These are phyloP conservation scores for Penstemon davidsonii DNA, from an alignment of 257 asterid genomes.

Conservation along the genomic window DNA sequence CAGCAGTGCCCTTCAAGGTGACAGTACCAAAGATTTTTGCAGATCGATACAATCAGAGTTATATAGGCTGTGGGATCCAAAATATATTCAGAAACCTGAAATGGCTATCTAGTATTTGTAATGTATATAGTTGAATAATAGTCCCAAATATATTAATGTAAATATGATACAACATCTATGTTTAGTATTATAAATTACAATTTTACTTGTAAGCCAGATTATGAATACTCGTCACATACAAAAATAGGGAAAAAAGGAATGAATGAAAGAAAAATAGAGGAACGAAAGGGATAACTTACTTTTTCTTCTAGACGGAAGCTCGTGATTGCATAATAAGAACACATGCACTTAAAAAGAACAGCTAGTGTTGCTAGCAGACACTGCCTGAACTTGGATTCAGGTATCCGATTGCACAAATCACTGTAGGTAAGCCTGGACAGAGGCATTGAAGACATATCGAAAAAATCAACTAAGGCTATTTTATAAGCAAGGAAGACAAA, in stretches of 20 bases:
- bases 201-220: constrained; percentile 2
- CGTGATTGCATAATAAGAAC: constrained; percentile 80
- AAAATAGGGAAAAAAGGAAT: not conserved
- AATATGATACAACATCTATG: constrained; percentile 7
- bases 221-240: constrained; percentile 8
- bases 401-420: constrained; percentile 84
- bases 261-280: constrained; percentile 4
- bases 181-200: constrained; percentile 1
- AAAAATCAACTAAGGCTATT: constrained; percentile 32
- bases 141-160: constrained; percentile 2
- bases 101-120: not conserved
- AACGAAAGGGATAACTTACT: constrained; percentile 42
- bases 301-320: constrained; percentile 73
- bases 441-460: constrained; percentile 32
- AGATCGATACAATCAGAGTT: not conserved
- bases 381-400: constrained; percentile 93
- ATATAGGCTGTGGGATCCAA: not conserved
- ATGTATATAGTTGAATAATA: not conserved
- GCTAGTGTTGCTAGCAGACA: constrained; percentile 85
- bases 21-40: not conserved
- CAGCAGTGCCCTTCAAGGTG: not conserved
- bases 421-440: constrained; percentile 89
- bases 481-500: constrained; percentile 18
- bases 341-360: constrained; percentile 85
- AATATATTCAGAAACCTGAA: not conserved